Percentiles rank a stretch among this genome's conserved stretches.
phyloP scores from a whole-genome alignment of 331 rosid species.

The Rhamnella rubrinervis region DNA sequence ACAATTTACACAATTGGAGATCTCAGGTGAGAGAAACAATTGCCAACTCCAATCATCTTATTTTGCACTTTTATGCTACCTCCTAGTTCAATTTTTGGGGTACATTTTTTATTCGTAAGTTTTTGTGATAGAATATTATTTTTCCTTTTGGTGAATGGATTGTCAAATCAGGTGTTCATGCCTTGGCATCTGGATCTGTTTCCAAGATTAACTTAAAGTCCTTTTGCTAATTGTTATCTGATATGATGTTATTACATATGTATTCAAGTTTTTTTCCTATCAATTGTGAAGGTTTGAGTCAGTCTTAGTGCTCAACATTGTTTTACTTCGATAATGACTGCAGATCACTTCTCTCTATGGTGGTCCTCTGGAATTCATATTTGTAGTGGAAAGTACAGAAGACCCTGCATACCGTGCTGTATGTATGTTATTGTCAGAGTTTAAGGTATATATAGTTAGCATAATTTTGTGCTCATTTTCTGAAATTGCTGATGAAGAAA shows the following conservation, averaged over 20 bases:
- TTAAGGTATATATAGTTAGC: conserved; percentile 46
- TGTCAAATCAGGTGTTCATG: not conserved
- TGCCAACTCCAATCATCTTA: conserved; percentile 2
- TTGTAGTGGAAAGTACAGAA: conserved; percentile 80
- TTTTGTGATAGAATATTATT: not conserved
- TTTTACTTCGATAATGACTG: conserved; percentile 26
- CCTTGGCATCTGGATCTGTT: too few species aligned
- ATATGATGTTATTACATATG: not conserved
- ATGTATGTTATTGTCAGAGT: conserved; percentile 60
- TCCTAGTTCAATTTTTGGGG: not conserved
- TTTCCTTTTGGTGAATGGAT: not conserved
- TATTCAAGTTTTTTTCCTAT: conserved; percentile 18
- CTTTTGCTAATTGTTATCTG: conserved; percentile 6
- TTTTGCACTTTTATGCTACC: not conserved
- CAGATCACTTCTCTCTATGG: conserved; percentile 97
- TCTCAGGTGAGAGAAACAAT: conserved; percentile 58
- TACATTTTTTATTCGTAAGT: not conserved
- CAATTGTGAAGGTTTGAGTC: not conserved
- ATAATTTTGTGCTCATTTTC: not conserved
- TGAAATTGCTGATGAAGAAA: not conserved
- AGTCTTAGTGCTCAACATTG: conserved; percentile 14
- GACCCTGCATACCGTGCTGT: conserved; percentile 82
- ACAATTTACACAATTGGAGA: conserved; percentile 93
- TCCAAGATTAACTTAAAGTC: not conserved
- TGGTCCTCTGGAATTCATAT: conserved; percentile 88